Percentiles rank a stretch among this genome's conserved stretches.
Evolutionary conservation across 2,329 filamentous ascomycete species (phyloP).

Genomic region (Phyllosticta citribraziliensis): DNA sequence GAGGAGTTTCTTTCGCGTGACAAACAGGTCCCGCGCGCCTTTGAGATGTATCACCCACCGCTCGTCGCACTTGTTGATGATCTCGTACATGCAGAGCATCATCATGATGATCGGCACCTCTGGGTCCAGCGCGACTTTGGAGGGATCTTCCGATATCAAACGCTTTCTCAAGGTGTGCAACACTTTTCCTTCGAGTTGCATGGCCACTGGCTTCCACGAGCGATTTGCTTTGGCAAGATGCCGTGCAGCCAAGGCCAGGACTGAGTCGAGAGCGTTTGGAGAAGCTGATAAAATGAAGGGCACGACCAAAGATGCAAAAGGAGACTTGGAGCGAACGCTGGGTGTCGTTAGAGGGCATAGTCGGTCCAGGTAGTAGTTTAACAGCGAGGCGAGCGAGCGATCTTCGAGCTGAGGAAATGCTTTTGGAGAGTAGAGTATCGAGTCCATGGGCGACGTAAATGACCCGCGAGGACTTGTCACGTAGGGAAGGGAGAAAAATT

Average conservation of each 20-base stretch:
- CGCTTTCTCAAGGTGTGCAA: constrained; percentile 27
- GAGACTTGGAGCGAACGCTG: constrained; percentile 26
- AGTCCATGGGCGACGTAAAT: constrained; percentile 10
- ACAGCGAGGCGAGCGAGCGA: constrained; percentile 22
- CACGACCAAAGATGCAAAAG: constrained; percentile 31
- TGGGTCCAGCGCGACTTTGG: constrained; percentile 16
- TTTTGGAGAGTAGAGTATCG: constrained; percentile 14
- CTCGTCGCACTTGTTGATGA: constrained; percentile 30
- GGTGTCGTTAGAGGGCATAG: constrained; percentile 32
- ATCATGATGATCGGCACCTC: constrained; percentile 35
- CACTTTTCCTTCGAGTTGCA: constrained; percentile 29
- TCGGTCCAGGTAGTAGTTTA: constrained; percentile 33
- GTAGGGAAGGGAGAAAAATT: neutral
- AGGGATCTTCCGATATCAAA: constrained; percentile 20
- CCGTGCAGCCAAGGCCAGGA: constrained; percentile 31
- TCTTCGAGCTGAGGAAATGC: constrained; percentile 19
- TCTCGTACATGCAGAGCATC: constrained; percentile 38
- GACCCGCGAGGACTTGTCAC: constrained; percentile 12
- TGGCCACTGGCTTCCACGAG: constrained; percentile 22
- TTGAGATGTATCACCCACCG: constrained; percentile 40
- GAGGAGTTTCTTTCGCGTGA: constrained; percentile 22
- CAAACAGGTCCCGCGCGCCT: constrained; percentile 39
- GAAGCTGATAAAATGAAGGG: constrained; percentile 31
- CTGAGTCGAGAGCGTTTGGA: constrained; percentile 27
- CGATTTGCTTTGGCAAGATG: constrained; percentile 26